A percentile compares a stretch with the other conserved stretches of the same genome.
Evolutionary conservation across 106 monocot species (phyloP).

Genomic region (Acanthochlamys bracteata): DNA sequence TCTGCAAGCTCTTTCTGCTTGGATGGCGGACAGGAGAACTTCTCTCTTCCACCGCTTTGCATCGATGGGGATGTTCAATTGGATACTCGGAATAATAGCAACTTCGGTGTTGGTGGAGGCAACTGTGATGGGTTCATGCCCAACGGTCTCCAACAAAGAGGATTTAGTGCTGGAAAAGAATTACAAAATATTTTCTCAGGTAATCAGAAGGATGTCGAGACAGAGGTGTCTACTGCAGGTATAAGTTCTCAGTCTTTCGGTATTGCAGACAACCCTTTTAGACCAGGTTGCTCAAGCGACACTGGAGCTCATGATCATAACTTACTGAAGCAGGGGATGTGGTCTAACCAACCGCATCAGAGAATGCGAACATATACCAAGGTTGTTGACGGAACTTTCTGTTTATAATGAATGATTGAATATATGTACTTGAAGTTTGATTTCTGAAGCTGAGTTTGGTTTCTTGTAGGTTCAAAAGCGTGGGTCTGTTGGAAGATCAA

Average conservation of each 20-base stretch:
- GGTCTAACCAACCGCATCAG: conserved; percentile 47
- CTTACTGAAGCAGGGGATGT: conserved; percentile 32
- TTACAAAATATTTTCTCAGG: conserved; percentile 40
- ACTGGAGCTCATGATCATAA: conserved; percentile 40
- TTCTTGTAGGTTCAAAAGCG: conserved; percentile 75
- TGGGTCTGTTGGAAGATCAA: conserved; percentile 88
- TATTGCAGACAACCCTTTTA: conserved; percentile 43
- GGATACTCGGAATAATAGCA: conserved; percentile 26
- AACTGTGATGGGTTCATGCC: conserved; percentile 37
- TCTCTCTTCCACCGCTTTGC: conserved; percentile 51
- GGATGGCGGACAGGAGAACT: conserved; percentile 52
- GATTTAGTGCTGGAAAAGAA: conserved; percentile 40
- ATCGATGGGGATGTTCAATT: conserved; percentile 48
- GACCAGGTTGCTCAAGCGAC: conserved; percentile 59
- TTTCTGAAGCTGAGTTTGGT: background rate
- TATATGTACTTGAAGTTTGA: background rate
- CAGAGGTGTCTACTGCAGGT: conserved; percentile 69
- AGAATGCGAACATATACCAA: conserved; percentile 79
- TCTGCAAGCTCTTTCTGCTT: conserved; percentile 82
- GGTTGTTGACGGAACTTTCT: conserved; percentile 18
- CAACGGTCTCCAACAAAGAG: conserved; percentile 46
- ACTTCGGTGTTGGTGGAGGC: conserved; percentile 9
- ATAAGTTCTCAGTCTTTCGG: conserved; percentile 81
- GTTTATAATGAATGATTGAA: background rate
- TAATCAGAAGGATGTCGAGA: conserved; percentile 52